Conservation (phyloP, 2,329 filamentous ascomycete species). For the Beauveria australis region DNA sequence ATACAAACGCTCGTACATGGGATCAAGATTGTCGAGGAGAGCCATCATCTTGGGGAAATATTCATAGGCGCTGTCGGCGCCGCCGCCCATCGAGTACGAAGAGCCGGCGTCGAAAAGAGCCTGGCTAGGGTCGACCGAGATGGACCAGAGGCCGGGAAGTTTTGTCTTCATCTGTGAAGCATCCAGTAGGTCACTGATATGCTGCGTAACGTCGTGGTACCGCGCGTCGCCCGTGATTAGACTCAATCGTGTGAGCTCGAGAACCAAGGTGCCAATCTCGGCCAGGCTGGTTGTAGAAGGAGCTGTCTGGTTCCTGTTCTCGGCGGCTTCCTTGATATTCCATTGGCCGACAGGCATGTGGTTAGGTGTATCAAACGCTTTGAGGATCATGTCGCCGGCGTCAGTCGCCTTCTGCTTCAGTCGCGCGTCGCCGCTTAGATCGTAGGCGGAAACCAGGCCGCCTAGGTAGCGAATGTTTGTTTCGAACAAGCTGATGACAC, state of each 20-base stretch:
- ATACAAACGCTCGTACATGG: constrained; percentile 58
- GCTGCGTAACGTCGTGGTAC: constrained; percentile 66
- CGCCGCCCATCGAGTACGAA: constrained; percentile 41
- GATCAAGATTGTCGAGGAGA: constrained; percentile 52
- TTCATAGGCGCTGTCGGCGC: constrained; percentile 50
- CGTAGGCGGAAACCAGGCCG: constrained; percentile 42
- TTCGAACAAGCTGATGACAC: constrained; percentile 42
- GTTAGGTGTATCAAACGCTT: constrained; percentile 44
- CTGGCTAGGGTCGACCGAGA: constrained; percentile 47
- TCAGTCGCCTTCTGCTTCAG: constrained; percentile 41
- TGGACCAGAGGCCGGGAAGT: constrained; percentile 68
- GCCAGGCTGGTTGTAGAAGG: constrained; percentile 37
- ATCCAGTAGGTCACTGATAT: constrained; percentile 60
- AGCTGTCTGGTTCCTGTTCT: constrained; percentile 17
- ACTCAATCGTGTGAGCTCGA: constrained; percentile 65
- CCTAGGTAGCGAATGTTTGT: constrained; percentile 48
- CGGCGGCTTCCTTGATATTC: constrained; percentile 19
- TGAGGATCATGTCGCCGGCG: constrained; percentile 44
- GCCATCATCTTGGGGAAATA: constrained; percentile 56
- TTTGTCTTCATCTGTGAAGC: constrained; percentile 57
- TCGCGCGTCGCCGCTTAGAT: constrained; percentile 34
- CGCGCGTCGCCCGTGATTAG: constrained; percentile 61
- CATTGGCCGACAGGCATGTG: constrained; percentile 34
- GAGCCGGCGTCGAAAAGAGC: constrained; percentile 34
- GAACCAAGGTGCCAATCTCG: constrained; percentile 56